These are phyloP conservation scores for Myxozyma neglecta DNA, from an alignment of 805 yeast species.

Conservation along the genomic window DNA sequence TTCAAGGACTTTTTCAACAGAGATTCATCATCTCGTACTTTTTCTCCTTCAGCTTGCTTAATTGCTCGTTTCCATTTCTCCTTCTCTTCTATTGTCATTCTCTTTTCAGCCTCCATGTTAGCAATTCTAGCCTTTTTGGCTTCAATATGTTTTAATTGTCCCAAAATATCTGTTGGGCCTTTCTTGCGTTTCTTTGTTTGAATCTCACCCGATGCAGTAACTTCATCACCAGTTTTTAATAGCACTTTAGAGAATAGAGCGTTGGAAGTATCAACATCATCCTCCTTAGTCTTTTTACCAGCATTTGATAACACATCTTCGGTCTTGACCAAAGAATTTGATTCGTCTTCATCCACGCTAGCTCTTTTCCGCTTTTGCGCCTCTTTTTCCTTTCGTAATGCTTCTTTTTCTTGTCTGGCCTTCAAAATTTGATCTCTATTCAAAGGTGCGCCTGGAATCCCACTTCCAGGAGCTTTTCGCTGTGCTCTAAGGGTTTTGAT, in stretches of 20 bases:
- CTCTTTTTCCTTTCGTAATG: slow-evolving; percentile 48
- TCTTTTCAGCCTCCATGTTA: slow-evolving; percentile 61
- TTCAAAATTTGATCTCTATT: slow-evolving; percentile 78
- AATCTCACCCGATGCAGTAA: slow-evolving; percentile 62
- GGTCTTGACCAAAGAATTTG: slow-evolving; percentile 39
- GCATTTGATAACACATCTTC: slow-evolving; percentile 9
- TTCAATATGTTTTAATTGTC: slow-evolving; percentile 76
- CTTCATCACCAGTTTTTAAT: slow-evolving; percentile 77
- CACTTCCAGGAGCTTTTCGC: slow-evolving; percentile 90
- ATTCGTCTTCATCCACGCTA: slow-evolving; percentile 40
- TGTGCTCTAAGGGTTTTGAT: slow-evolving; percentile 69
- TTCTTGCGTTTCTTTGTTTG: slow-evolving; percentile 59
- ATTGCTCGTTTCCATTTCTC: slow-evolving; percentile 82
- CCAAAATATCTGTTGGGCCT: slow-evolving; percentile 85
- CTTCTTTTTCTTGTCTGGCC: slow-evolving; percentile 51
- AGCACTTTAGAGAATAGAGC: slow-evolving; percentile 79
- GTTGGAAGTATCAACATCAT: slow-evolving; percentile 37
- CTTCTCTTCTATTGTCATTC: slow-evolving; percentile 60
- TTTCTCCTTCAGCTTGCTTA: slow-evolving; percentile 83
- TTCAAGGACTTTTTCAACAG: slow-evolving; percentile 81
- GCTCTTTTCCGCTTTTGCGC: slow-evolving; percentile 45
- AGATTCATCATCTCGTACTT: slow-evolving; percentile 86
- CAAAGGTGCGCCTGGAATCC: slow-evolving; percentile 74
- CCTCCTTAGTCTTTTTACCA: slow-evolving; percentile 32
- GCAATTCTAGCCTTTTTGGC: slow-evolving; percentile 65